phyloP scores from a whole-genome alignment of 768 basidiomycete species.

The Albatrellus ellisii region DNA sequence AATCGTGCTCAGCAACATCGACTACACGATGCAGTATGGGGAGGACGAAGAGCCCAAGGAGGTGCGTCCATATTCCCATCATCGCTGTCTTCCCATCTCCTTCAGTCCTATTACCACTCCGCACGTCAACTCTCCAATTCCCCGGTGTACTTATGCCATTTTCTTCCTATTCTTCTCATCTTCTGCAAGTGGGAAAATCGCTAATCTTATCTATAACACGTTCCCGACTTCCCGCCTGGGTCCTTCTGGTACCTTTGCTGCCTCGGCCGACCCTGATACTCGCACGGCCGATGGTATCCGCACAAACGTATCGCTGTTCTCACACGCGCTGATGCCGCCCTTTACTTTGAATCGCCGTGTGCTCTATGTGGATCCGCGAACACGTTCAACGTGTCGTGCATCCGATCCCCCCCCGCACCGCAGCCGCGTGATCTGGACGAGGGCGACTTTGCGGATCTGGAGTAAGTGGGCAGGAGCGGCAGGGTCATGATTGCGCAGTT shows the following conservation, averaged over 20 bases:
- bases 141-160: neutral
- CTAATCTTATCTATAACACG: slow-evolving; percentile 1
- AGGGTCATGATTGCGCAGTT: neutral
- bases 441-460: slow-evolving; percentile 75
- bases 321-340: neutral
- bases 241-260: neutral
- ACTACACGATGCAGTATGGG: slow-evolving; percentile 97
- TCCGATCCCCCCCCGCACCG: neutral
- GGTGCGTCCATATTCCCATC: slow-evolving; percentile 27
- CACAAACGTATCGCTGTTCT: neutral
- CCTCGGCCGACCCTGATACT: neutral
- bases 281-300: neutral
- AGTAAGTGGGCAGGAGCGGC: slow-evolving; percentile 22
- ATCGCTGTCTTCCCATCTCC: neutral
- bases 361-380: no score
- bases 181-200: neutral
- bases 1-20: slow-evolving; percentile 86
- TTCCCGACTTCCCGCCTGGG: neutral
- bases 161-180: neutral
- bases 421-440: slow-evolving; percentile 91
- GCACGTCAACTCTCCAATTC: neutral
- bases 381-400: no score
- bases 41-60: slow-evolving; percentile 97
- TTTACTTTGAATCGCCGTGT: no score
- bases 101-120: neutral